phyloP scores from a whole-genome alignment of 495 filamentous ascomycete genomes.

The Ramalina intermedia region DNA sequence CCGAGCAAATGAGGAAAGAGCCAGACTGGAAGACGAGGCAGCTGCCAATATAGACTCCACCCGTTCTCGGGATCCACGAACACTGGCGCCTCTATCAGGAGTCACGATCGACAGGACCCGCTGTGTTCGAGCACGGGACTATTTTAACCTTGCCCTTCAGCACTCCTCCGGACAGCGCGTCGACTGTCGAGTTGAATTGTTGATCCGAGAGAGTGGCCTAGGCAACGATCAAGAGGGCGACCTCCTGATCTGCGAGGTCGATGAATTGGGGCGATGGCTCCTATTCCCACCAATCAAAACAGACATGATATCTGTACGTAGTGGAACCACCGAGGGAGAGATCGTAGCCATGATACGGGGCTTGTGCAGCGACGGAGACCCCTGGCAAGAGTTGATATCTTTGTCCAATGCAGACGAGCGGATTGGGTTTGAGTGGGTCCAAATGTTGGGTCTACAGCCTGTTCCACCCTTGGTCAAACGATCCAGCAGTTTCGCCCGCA shows the following conservation, averaged over 20 bases:
- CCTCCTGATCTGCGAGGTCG: conserved; percentile 79
- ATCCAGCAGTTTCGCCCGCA: conserved; percentile 36
- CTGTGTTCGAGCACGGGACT: conserved; percentile 74
- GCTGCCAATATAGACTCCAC: conserved; percentile 71
- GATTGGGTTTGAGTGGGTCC: conserved; percentile 73
- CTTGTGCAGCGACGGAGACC: conserved; percentile 11
- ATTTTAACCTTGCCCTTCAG: conserved; percentile 68
- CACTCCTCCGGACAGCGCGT: conserved; percentile 85
- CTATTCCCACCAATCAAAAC: conserved; percentile 72
- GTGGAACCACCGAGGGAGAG: conserved; percentile 52
- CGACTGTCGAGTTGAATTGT: conserved; percentile 76
- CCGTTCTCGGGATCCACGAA: conserved; percentile 62
- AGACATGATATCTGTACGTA: conserved; percentile 60
- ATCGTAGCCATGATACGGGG: conserved; percentile 79
- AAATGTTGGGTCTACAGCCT: conserved; percentile 63
- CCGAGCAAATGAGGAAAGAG: conserved; percentile 71
- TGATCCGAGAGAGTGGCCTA: conserved; percentile 62
- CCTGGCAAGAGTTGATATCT: conserved; percentile 71
- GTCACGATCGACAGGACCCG: conserved; percentile 58
- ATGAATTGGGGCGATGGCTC: conserved; percentile 61
- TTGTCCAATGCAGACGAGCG: conserved; percentile 57
- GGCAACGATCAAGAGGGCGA: conserved; percentile 51
- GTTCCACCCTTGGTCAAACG: conserved; percentile 49
- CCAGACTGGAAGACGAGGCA: conserved; percentile 79
- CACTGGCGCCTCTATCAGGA: conserved; percentile 49